Evolutionary conservation across 148 eudicot species (phyloP), one percentile per base, ranked within the genome.

Genomic region (Rhododendron ferrugineum): DNA sequence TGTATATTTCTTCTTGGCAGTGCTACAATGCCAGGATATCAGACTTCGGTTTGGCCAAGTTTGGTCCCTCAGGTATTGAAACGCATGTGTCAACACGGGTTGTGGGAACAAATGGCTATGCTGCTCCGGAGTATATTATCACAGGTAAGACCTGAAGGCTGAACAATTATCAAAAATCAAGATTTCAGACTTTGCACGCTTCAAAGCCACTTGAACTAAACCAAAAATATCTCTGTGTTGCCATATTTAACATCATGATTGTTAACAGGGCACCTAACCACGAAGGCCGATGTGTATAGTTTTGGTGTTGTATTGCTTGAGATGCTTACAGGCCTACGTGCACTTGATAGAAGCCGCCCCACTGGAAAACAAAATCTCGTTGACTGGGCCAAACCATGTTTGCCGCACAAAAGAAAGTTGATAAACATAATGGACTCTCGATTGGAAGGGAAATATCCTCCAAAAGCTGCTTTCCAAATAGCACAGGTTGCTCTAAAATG

Each of bases 41-140:
- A 18, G 98, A 96, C 84, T 96, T 96, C 73, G 98, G 98, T 23
- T 83, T 96, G 66, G 98, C 96, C 5, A 96, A 93, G 83, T 11
- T 89, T 83, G 98, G 96, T 50, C 98, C 98, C 60, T 88, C 95
- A 9, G 92, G 89, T 32, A 91, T 92, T 86, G 89, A 89, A 30
- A 92, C 98, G 2, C 98, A 96, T 72, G 94, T 96, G 32, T 88
- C 98, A 30, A 94, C 98, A 80, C 88, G 93, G 79, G 91, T 96
- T 36, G 91, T 96, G 91, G 98, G 98, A 64, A 93, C 96, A 16
- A 84, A 90, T 66, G 98, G 98, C 22, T 96, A 96, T 85, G 98
- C 98, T 52, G 98, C 98, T 72, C 98, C 98, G 0, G 98, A 96
- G 81, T 96, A 96, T 74, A 87, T 96, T 78, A 91, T 96, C 83